phyloP scores from a whole-genome alignment of 768 basidiomycete species.

The Leccinum barrowsii region DNA sequence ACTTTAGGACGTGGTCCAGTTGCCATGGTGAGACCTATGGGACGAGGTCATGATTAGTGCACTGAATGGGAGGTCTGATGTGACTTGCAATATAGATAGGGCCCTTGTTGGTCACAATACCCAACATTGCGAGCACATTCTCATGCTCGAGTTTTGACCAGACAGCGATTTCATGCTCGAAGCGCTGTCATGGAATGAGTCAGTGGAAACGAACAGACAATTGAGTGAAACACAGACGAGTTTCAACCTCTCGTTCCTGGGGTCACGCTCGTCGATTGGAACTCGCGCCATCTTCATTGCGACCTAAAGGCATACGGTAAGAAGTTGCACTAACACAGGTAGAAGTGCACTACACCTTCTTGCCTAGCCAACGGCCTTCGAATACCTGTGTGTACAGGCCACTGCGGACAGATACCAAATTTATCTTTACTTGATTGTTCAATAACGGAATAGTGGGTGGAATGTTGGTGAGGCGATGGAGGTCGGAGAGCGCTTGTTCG shows the following conservation, averaged over 20 bases:
- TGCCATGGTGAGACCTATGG: conserved; percentile 61
- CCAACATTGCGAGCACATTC: conserved; percentile 48
- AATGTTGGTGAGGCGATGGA: conserved; percentile 50
- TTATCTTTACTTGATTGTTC: conserved; percentile 46
- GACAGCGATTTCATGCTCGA: conserved; percentile 52
- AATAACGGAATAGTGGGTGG: conserved; percentile 51
- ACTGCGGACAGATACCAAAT: conserved; percentile 40
- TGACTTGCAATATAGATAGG: conserved; percentile 45
- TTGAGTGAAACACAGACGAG: conserved; percentile 10
- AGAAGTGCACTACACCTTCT: conserved; percentile 35
- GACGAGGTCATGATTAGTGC: neutral
- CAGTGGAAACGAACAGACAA: neutral
- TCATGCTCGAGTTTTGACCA: conserved; percentile 51
- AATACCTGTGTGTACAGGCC: conserved; percentile 56
- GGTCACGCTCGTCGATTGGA: conserved; percentile 39
- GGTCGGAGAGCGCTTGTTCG: conserved; percentile 42
- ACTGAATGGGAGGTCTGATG: neutral
- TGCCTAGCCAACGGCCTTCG: conserved; percentile 52
- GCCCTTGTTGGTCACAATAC: conserved; percentile 52
- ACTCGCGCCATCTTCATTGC: conserved; percentile 54
- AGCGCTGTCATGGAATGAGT: conserved; percentile 36
- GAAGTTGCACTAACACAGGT: neutral
- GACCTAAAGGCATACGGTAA: conserved; percentile 35
- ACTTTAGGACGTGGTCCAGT: conserved; percentile 54
- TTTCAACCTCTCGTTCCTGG: conserved; percentile 41